Base-by-base conservation (phyloP, 139 green algal species). In the Chlamydomonas schloesseri region DNA sequence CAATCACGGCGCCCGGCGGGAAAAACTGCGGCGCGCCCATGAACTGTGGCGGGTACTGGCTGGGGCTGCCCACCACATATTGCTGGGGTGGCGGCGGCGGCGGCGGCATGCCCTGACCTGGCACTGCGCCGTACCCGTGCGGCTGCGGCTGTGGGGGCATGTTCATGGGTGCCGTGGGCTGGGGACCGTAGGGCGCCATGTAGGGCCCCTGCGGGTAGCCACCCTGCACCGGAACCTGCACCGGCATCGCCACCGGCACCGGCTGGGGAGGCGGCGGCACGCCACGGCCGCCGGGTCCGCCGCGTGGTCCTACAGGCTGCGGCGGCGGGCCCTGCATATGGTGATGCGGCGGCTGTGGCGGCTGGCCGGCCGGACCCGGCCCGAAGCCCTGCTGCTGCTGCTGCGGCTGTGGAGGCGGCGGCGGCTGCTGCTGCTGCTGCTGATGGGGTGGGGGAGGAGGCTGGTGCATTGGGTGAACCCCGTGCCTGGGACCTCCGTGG, bases 61-160 rank as follows among this genome's bases (percentile, higher is more conserved):
- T 84, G 64, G 78, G 78, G 64, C 78, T 84, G 64, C 78, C 64
- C 46, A 71, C 78, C 42, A 84, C 9, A 20, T 68, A 84, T 46
- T 84, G 78, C 64, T 29, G 78, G 21, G 62, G 78, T 36, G 78
- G 78, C 28, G 34, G 8, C 37, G 26, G 13, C 37, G 34, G 20
- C 33, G 26, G 76, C 36, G 31, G 11, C 9, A 68, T 33, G 20
- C 64, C 58, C 72, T 75, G 70, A 2, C 21, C 36, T 13, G 60
- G 23, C 0, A 70, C 73, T 23, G 73, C 53, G 15, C 31, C 46
- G 53, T 81, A 81, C 31, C 55, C 73, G 57, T 81, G 73, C 73
- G 69, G 73, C n/a, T 71, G 64, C 29, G 29, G 64, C 64, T 42
- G 60, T 28, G 57, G 53, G 8, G 58, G 6, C 78, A 84, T 84